Evolutionary conservation across 192 early-diverging fungal species (phyloP).

Genomic region (Mortierella antarctica): DNA sequence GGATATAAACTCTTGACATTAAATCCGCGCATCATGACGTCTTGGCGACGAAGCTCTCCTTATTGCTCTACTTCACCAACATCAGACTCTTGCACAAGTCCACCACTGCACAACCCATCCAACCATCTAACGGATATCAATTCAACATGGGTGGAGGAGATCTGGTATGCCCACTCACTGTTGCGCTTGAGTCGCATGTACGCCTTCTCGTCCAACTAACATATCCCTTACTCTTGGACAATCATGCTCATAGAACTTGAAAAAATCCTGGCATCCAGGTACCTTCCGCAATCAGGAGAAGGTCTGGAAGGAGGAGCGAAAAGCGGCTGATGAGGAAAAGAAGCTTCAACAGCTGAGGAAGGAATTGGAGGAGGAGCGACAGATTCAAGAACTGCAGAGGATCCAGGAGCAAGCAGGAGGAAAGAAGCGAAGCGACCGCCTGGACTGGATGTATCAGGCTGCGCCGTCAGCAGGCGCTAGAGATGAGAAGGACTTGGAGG

Average conservation of each 20-base stretch:
- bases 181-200: background rate
- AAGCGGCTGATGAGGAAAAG: constrained; percentile 85
- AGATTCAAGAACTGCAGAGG: constrained; percentile 83
- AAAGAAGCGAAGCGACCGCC: constrained; percentile 72
- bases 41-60: too few species aligned
- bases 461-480: constrained; percentile 63
- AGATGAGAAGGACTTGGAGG: constrained; percentile 80
- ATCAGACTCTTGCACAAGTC: too few species aligned
- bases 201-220: background rate
- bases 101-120: too few species aligned
- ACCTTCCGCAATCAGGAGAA: constrained; percentile 93
- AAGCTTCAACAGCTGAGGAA: constrained; percentile 92
- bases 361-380: constrained; percentile 91
- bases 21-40: too few species aligned
- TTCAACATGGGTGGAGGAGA: constrained; percentile 63
- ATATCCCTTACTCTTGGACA: background rate
- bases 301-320: constrained; percentile 87
- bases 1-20: too few species aligned
- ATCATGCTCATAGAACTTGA: constrained; percentile 72
- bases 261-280: constrained; percentile 98
- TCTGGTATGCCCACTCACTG: constrained; percentile 40
- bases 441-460: constrained; percentile 97
- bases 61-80: too few species aligned
- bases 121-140: background rate
- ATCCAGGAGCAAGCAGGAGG: constrained; percentile 78